phyloP scores from a whole-genome alignment of 2,329 filamentous ascomycete genomes.

The Drechslera avenae region DNA sequence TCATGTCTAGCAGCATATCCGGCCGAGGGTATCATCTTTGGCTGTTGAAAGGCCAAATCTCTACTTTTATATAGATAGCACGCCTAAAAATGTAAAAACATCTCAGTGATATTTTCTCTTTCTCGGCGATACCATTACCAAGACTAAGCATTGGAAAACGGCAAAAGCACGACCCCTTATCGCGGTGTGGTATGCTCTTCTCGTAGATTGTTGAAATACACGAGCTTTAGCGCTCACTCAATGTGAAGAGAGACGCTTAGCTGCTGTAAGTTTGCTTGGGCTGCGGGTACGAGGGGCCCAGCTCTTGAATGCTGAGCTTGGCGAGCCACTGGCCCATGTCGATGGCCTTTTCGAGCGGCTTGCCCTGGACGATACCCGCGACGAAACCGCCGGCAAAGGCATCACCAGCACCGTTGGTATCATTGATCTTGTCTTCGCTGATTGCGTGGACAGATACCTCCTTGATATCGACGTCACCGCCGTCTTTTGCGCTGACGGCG shows the following conservation, averaged over 20 bases:
- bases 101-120: not conserved
- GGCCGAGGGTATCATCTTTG: slow-evolving; percentile 24
- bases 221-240: slow-evolving; percentile 43
- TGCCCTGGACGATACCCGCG: slow-evolving; percentile 85
- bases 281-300: slow-evolving; percentile 79
- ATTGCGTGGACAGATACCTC: slow-evolving; percentile 84
- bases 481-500: slow-evolving; percentile 73
- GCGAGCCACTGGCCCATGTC: slow-evolving; percentile 98
- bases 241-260: slow-evolving; percentile 32
- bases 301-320: slow-evolving; percentile 88
- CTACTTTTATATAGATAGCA: slow-evolving; percentile 8
- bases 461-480: slow-evolving; percentile 68
- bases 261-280: slow-evolving; percentile 50
- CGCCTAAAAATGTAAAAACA: slow-evolving; percentile 3
- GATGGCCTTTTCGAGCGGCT: slow-evolving; percentile 75
- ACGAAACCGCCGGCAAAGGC: slow-evolving; percentile 95
- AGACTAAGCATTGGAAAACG: not conserved
- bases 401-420: slow-evolving; percentile 96
- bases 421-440: slow-evolving; percentile 77
- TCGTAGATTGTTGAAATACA: slow-evolving; percentile 51
- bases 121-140: not conserved
- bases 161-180: slow-evolving; percentile 5
- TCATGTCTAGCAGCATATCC: slow-evolving; percentile 6
- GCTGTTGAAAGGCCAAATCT: slow-evolving; percentile 29
- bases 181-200: slow-evolving; percentile 19